Evolutionary conservation across 148 eudicot species (phyloP), one percentile per base, ranked within the genome.

Genomic region (Silene uniflora): DNA sequence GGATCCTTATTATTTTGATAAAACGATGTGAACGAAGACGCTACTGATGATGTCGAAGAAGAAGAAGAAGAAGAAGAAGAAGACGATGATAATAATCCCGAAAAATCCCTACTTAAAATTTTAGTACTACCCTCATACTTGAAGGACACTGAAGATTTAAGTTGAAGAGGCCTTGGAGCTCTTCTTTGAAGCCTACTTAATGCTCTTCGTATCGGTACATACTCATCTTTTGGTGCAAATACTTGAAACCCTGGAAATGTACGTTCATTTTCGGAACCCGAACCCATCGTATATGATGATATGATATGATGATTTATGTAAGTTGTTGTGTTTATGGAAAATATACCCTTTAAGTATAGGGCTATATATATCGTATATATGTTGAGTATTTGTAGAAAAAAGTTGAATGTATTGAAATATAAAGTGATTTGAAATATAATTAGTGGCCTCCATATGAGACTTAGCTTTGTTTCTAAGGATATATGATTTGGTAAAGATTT

Each of bases 111-210:
- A 62, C 77, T 77, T 14, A 67, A 61, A 1, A 79, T 24, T 24
- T 55, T 78, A 4, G 84, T 61, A 46, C 78, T 62, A 70, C 71
- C 78, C 42, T 73, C 80, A 67, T 21, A 65, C 72, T 77, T 83
- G 66, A 73, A 69, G 23, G 73, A 65, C 17, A 76, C 66, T 7
- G 82, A 75, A 23, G 85, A 79, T 72, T 82, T 85, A 10, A 89
- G 78, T 73, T 85, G 87, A 74, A 89, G 88, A n/a, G 90, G 90
- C 23, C 80, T 47, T 0, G 92, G 90, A 24, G 88, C 92, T 19
- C 87, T 79, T 24, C 81, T 67, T 58, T 89, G 92, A 71, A 87
- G 58, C 80, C 84, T 75, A 76, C 87, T 85, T 22, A 75, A 67
- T 3, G 72, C 67, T 62, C 80, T 83, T 13, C 67, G 56, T 19